phyloP scores from a whole-genome alignment of 768 basidiomycete genomes.

The Lentinula edodes region DNA sequence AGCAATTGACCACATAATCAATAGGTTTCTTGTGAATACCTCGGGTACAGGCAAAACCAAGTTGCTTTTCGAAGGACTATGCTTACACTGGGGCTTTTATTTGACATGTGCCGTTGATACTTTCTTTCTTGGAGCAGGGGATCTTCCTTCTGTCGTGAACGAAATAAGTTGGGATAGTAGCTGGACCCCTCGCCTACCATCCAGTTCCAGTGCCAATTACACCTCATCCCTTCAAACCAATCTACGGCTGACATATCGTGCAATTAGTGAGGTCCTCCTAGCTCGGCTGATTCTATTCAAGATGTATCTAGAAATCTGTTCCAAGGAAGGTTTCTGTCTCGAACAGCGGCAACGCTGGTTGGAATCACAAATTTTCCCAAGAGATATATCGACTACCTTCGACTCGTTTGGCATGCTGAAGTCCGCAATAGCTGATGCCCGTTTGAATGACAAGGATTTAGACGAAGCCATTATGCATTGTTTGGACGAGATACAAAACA shows the following conservation, averaged over 20 bases:
- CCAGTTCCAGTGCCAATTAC: neutral
- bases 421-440: neutral
- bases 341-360: neutral
- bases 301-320: neutral
- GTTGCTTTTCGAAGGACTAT: neutral
- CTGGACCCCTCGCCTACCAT: neutral
- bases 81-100: constrained; percentile 3
- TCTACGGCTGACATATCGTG: neutral
- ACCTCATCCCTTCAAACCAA: neutral
- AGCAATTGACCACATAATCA: neutral
- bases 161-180: neutral
- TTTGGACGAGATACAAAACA: neutral
- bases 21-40: constrained; percentile 1
- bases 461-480: neutral
- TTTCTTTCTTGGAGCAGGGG: neutral
- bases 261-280: neutral
- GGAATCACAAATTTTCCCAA: neutral
- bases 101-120: neutral
- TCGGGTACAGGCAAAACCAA: constrained; percentile 3
- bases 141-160: neutral
- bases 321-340: neutral
- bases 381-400: neutral
- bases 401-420: neutral
- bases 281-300: neutral
- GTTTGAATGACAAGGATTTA: neutral